A percentile compares a stretch with the other conserved stretches of the same genome.
phyloP scores from a whole-genome alignment of 805 yeast species.

The Cyberlindnera japonica region DNA sequence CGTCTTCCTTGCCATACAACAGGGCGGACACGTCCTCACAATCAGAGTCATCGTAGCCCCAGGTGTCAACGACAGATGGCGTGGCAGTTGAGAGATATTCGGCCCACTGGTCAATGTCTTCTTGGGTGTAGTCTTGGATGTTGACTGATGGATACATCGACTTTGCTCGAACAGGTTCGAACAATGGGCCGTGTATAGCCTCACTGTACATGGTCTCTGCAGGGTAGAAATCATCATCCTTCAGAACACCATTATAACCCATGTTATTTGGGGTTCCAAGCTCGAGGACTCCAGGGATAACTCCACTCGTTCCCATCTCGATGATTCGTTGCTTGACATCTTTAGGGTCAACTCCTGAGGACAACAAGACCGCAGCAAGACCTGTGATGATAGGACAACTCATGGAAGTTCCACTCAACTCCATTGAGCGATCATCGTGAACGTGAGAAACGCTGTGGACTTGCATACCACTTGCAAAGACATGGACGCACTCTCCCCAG shows the following conservation, averaged over 20 bases:
- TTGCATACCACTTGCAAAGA: slow-evolving; percentile 77
- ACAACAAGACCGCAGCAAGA: slow-evolving; percentile 49
- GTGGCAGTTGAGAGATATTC: slow-evolving; percentile 5
- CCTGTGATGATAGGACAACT: slow-evolving; percentile 77
- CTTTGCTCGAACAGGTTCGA: not conserved
- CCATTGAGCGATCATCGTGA: slow-evolving; percentile 18
- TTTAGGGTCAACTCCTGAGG: slow-evolving; percentile 43
- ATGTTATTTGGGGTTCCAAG: slow-evolving; percentile 61
- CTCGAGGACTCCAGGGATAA: slow-evolving; percentile 43
- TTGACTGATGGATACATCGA: not conserved
- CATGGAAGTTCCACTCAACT: slow-evolving; percentile 77
- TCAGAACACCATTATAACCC: slow-evolving; percentile 35
- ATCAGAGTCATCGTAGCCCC: not conserved
- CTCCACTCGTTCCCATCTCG: slow-evolving; percentile 43
- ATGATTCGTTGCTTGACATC: slow-evolving; percentile 41
- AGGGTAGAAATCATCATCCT: slow-evolving; percentile 29
- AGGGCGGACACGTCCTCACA: not conserved
- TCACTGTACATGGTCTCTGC: slow-evolving; percentile 10
- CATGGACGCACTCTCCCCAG: slow-evolving; percentile 89
- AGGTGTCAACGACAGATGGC: slow-evolving; percentile 1
- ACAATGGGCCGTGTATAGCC: not conserved
- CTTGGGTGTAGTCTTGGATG: slow-evolving; percentile 2
- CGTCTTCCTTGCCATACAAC: not conserved
- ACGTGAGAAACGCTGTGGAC: slow-evolving; percentile 52
- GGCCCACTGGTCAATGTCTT: slow-evolving; percentile 12